Evolutionary conservation across 208 protist species (phyloP), one percentile per base, ranked within the genome.

Genomic region (Trichomonas vaginalis): DNA sequence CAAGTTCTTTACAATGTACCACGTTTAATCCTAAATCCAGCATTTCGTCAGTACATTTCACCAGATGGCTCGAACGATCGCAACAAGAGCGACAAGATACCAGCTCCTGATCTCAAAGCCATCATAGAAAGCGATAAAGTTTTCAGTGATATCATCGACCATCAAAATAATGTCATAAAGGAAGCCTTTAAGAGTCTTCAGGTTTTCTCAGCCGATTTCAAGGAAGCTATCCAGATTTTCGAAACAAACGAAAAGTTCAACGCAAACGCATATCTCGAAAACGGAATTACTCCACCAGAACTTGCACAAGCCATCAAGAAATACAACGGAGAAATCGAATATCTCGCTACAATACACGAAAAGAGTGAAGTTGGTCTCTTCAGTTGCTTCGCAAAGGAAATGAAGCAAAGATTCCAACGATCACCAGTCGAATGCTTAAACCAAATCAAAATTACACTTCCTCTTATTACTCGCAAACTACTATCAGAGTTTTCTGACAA

Each of bases 181-280:
- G 45, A 92, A 15, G 40, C 86, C 0, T 92, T 92, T 32, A 92
- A 92, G 46, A 12, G 4, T n/a, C 32, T 92, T 14, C 17, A 51
- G 14, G 46, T 39, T n/a, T 92, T 56, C 45, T 92, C 86, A 17
- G 46, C 40, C 0, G 17, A 42, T 39, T 92, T 48, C 45, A 51
- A 92, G 27, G 45, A 92, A 39, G 86, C 86, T n/a, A 51, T 92
- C 27, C 40, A 35, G 15, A 92, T 92, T 47, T 92, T 42, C n/a
- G 86, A 92, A 47, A 45, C 42, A 51, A 92, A 92, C 15, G 40
- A 39, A n/a, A 92, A 92, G 46, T 92, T 92, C n/a, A 92, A 92
- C 17, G 27, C 45, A 0, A 45, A 92, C 27, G 9, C 42, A 49
- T 92, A 48, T n/a, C 12, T 92, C 27, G 45, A 35, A 39, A 48